These are phyloP conservation scores for Penicillium sumatraense DNA, from an alignment of 2,329 filamentous ascomycete genomes.

Conservation along the genomic window DNA sequence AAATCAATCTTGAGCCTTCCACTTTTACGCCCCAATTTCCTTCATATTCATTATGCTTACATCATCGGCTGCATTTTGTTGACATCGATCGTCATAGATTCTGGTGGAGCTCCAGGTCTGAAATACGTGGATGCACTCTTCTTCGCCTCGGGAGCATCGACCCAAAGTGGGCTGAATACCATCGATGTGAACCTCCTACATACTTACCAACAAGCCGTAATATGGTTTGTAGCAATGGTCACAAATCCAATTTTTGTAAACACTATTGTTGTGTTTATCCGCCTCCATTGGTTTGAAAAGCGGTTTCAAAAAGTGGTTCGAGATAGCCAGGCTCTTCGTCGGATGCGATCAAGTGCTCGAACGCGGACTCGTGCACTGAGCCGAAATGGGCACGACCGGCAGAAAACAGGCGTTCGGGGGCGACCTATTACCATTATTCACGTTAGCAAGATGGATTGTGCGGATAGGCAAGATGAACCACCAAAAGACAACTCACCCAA, in stretches of 20 bases:
- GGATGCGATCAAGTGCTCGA: slow-evolving; percentile 67
- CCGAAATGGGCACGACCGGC: too few species aligned
- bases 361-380: slow-evolving; percentile 57
- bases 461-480: too few species aligned
- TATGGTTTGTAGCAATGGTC: slow-evolving; percentile 73
- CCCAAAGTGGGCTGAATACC: slow-evolving; percentile 92
- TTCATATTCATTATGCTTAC: slow-evolving; percentile 67
- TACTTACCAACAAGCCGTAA: slow-evolving; percentile 73
- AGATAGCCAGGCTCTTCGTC: slow-evolving; percentile 70
- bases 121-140: slow-evolving; percentile 88
- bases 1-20: too few species aligned
- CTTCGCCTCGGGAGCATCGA: slow-evolving; percentile 82
- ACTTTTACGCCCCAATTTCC: slow-evolving; percentile 52
- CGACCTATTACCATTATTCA: too few species aligned
- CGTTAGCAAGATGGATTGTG: too few species aligned
- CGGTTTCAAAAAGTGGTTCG: slow-evolving; percentile 83
- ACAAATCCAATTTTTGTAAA: slow-evolving; percentile 86
- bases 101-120: slow-evolving; percentile 64
- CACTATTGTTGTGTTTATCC: slow-evolving; percentile 84
- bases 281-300: slow-evolving; percentile 98
- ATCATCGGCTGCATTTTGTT: slow-evolving; percentile 75
- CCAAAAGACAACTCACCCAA: too few species aligned
- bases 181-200: slow-evolving; percentile 67
- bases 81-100: slow-evolving; percentile 79
- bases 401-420: too few species aligned